phyloP scores from a whole-genome alignment of 2,329 filamentous ascomycete genomes.

The Fusarium domesticum region DNA sequence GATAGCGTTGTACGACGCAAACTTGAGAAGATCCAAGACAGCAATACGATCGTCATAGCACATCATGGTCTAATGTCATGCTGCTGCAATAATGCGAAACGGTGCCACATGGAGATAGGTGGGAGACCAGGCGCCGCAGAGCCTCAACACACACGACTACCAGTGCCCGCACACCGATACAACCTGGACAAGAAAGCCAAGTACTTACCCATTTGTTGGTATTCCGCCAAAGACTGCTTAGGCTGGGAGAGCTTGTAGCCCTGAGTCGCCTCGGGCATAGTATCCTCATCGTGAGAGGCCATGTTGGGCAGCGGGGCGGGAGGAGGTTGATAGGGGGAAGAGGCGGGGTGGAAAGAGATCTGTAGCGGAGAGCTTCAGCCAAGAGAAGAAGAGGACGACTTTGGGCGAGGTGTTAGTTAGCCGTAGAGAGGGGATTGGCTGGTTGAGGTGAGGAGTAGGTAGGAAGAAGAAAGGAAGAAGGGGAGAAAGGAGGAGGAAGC shows the following conservation, averaged over 20 bases:
- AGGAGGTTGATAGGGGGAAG: conserved; percentile 14
- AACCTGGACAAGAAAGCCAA: conserved; percentile 1
- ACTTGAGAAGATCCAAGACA: not conserved
- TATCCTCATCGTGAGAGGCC: conserved; percentile 73
- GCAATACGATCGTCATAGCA: not conserved
- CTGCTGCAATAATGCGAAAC: conserved; percentile 8
- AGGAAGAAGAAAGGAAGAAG: conserved; percentile 6
- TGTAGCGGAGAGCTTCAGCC: conserved; percentile 9
- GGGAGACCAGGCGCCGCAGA: conserved; percentile 11
- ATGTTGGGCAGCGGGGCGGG: conserved; percentile 45
- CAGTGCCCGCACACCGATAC: not conserved
- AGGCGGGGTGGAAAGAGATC: conserved; percentile 16
- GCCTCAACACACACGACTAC: conserved; percentile 2
- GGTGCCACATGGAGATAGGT: conserved; percentile 7
- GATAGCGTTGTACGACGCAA: not conserved
- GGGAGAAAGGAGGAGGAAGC: conserved; percentile 15
- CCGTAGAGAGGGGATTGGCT: conserved; percentile 11
- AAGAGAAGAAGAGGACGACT: conserved; percentile 1
- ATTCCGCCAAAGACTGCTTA: conserved; percentile 96
- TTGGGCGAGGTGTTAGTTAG: conserved; percentile 1
- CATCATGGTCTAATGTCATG: conserved; percentile 5
- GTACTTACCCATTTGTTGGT: conserved; percentile 81
- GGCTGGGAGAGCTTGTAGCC: conserved; percentile 96
- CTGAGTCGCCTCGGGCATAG: conserved; percentile 81
- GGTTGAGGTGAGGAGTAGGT: conserved; percentile 9